These are phyloP conservation scores for Candida nanaspora DNA, from an alignment of 805 yeast genomes.

Conservation along the genomic window DNA sequence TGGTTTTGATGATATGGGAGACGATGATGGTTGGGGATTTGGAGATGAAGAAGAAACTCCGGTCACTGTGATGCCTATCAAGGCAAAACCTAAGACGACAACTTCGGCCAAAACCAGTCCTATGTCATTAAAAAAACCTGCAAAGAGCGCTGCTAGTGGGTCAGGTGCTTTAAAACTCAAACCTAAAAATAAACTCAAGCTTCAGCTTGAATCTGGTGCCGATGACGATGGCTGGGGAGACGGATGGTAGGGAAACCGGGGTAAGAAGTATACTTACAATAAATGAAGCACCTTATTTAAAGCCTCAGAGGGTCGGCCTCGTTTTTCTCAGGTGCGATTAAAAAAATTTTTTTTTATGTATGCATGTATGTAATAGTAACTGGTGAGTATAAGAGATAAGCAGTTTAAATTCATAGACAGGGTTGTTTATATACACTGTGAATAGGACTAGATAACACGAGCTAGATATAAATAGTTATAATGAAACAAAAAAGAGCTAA, in stretches of 20 bases:
- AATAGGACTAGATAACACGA: too few relatives aligned
- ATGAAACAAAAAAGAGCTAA: slow-evolving; percentile 98
- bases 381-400: too few relatives aligned
- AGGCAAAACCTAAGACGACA: slow-evolving; percentile 2
- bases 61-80: slow-evolving; percentile 1
- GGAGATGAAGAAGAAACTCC: slow-evolving; percentile 12
- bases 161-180: slow-evolving; percentile 14
- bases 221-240: slow-evolving; percentile 39
- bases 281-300: too few relatives aligned
- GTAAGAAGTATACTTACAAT: neutral
- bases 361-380: too few relatives aligned
- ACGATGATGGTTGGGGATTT: slow-evolving; percentile 26
- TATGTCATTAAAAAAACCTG: neutral
- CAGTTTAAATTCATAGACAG: too few relatives aligned
- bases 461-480: too few relatives aligned
- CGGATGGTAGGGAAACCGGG: slow-evolving; percentile 26
- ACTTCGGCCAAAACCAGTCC: slow-evolving; percentile 1
- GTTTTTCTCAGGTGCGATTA: too few relatives aligned
- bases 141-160: neutral
- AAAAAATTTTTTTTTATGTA: too few relatives aligned
- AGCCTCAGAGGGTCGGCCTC: too few relatives aligned
- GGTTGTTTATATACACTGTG: too few relatives aligned
- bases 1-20: slow-evolving; percentile 2
- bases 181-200: slow-evolving; percentile 24
- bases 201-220: slow-evolving; percentile 25